Evolutionary conservation across 805 yeast species (phyloP).

Genomic region (Wickerhamiella slavikovae): DNA sequence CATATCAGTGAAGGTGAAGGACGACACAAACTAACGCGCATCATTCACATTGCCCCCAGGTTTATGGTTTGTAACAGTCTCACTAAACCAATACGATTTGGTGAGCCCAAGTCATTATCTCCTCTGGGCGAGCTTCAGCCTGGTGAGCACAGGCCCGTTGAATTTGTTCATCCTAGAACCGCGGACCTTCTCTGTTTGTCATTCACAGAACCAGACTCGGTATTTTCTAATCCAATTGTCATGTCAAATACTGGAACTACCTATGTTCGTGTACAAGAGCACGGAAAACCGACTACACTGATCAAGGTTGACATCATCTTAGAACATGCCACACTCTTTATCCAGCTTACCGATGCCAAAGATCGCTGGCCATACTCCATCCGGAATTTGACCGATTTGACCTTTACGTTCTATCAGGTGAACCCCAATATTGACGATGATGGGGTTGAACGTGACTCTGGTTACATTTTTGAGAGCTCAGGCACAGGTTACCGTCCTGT

Average conservation of each 20-base stretch:
- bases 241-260: conserved; percentile 71
- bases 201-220: conserved; percentile 28
- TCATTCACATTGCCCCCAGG: conserved; percentile 66
- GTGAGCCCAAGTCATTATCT: conserved; percentile 11
- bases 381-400: conserved; percentile 73
- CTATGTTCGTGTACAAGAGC: conserved; percentile 46
- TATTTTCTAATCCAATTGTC: conserved; percentile 78
- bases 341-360: conserved; percentile 51
- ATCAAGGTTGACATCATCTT: conserved; percentile 51
- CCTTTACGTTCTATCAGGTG: conserved; percentile 68
- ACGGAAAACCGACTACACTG: conserved; percentile 35
- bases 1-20: conserved; percentile 58
- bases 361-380: conserved; percentile 84
- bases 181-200: conserved; percentile 10
- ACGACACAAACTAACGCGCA: conserved; percentile 52
- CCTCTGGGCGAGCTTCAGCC: conserved; percentile 22
- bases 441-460: conserved; percentile 34
- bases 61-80: conserved; percentile 51
- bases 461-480: too few relatives aligned
- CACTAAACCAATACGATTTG: conserved; percentile 26
- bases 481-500: conserved; percentile 75
- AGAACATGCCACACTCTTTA: conserved; percentile 67
- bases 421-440: conserved; percentile 51
- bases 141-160: conserved; percentile 33
- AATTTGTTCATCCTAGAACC: conserved; percentile 24